Conservation (phyloP, 148 eudicot species). For the Amaranthus palmeri region DNA sequence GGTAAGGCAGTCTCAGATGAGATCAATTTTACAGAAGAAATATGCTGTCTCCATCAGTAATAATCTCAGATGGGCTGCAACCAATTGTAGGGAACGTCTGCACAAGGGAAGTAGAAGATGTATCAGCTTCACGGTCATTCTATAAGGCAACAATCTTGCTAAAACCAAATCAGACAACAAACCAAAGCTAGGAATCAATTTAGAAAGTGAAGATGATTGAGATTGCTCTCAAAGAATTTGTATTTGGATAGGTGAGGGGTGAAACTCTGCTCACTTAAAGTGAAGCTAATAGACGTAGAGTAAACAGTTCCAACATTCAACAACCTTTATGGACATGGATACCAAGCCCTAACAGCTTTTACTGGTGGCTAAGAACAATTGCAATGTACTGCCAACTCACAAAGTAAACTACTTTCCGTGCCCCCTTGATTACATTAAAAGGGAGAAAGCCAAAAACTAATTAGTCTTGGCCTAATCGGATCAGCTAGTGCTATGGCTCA, state of each 20-base stretch:
- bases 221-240: background rate
- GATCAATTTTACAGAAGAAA: slow-evolving; percentile 14
- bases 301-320: background rate
- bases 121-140: slow-evolving; percentile 14
- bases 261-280: background rate
- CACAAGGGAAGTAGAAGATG: slow-evolving; percentile 34
- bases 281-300: background rate
- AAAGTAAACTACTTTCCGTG: no score
- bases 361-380: no score
- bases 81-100: slow-evolving; percentile 34
- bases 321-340: background rate
- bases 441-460: no score
- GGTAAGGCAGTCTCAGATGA: slow-evolving; percentile 19
- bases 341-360: no score
- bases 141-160: slow-evolving; percentile 11
- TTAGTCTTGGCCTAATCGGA: no score
- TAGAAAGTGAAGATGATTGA: slow-evolving; percentile 9
- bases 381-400: no score
- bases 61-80: slow-evolving; percentile 28
- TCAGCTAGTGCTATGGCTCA: no score
- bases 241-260: background rate
- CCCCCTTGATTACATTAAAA: no score
- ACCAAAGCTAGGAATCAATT: background rate
- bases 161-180: slow-evolving; percentile 2
- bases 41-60: slow-evolving; percentile 26